Evolutionary conservation across 805 yeast species (phyloP).

Genomic region (Saccharomycopsis selenospora): DNA sequence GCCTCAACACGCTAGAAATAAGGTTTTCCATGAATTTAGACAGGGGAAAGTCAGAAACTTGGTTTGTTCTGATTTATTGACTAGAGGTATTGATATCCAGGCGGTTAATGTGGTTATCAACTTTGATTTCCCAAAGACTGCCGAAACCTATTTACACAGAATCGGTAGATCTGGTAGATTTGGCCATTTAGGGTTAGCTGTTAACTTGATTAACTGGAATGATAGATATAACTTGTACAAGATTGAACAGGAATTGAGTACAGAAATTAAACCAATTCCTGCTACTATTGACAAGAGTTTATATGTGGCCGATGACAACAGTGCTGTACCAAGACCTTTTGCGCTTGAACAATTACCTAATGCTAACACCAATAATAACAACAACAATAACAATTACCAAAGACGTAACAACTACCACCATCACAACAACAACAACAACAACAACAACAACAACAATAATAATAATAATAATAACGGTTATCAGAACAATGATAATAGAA

Average conservation of each 20-base stretch:
- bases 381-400: slow-evolving; percentile 24
- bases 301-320: slow-evolving; percentile 75
- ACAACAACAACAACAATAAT: slow-evolving; percentile 20
- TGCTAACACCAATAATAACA: slow-evolving; percentile 27
- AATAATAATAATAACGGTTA: slow-evolving; percentile 13
- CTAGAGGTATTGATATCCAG: slow-evolving; percentile 98
- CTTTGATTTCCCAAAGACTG: slow-evolving; percentile 97
- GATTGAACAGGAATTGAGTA: slow-evolving; percentile 95
- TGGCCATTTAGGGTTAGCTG: slow-evolving; percentile 97
- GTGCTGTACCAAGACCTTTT: slow-evolving; percentile 82
- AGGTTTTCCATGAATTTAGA: slow-evolving; percentile 97
- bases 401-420: slow-evolving; percentile 24
- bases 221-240: slow-evolving; percentile 90
- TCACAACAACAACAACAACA: slow-evolving; percentile 22
- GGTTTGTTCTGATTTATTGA: slow-evolving; percentile 92
- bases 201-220: slow-evolving; percentile 93
- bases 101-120: slow-evolving; percentile 97
- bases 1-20: slow-evolving; percentile 96
- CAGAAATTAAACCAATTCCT: slow-evolving; percentile 96
- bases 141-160: slow-evolving; percentile 96
- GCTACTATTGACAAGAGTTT: slow-evolving; percentile 81
- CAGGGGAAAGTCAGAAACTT: slow-evolving; percentile 96
- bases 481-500: slow-evolving; percentile 24
- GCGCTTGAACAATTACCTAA: slow-evolving; percentile 55
- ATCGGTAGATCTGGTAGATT: slow-evolving; percentile 99